These are phyloP conservation scores for Musa itinerans DNA, from an alignment of 176 grass and related monocot genomes.

Conservation along the genomic window DNA sequence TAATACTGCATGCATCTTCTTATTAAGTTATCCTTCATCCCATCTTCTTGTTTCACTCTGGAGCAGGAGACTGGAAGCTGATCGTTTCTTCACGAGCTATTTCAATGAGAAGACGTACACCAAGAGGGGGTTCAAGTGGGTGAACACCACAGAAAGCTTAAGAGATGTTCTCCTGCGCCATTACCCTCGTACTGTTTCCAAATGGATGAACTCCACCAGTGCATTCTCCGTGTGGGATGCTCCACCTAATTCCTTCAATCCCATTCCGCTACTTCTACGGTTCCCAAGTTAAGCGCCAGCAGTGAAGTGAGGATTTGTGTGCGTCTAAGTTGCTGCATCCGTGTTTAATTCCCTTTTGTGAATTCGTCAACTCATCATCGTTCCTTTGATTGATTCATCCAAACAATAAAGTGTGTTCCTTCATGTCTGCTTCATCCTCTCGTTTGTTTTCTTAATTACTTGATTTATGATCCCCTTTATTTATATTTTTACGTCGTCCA, in stretches of 20 bases:
- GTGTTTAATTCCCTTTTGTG: too few relatives aligned
- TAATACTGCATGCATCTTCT: neutral
- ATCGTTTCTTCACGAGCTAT: constrained; percentile 50
- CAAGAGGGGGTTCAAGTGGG: constrained; percentile 44
- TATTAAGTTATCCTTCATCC: constrained; percentile 2
- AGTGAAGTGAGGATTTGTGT: too few relatives aligned
- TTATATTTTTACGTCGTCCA: too few relatives aligned
- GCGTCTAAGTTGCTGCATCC: too few relatives aligned
- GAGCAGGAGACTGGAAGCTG: constrained; percentile 50
- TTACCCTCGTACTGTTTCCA: constrained; percentile 29
- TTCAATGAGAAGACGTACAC: constrained; percentile 60
- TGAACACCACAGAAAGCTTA: constrained; percentile 45
- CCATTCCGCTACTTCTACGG: constrained; percentile 3
- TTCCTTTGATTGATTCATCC: too few relatives aligned
- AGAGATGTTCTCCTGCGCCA: constrained; percentile 45
- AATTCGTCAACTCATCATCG: too few relatives aligned
- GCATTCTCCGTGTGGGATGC: constrained; percentile 42
- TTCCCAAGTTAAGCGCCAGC: neutral
- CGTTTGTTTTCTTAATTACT: too few relatives aligned
- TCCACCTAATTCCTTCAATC: constrained; percentile 16
- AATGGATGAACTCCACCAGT: constrained; percentile 55
- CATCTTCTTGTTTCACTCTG: constrained; percentile 9
- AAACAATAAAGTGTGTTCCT: too few relatives aligned
- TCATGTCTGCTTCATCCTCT: too few relatives aligned
- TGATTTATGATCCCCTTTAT: too few relatives aligned